These are phyloP conservation scores for Stemphylium vesicarium DNA, from an alignment of 2,329 filamentous ascomycete species.

Conservation along the genomic window DNA sequence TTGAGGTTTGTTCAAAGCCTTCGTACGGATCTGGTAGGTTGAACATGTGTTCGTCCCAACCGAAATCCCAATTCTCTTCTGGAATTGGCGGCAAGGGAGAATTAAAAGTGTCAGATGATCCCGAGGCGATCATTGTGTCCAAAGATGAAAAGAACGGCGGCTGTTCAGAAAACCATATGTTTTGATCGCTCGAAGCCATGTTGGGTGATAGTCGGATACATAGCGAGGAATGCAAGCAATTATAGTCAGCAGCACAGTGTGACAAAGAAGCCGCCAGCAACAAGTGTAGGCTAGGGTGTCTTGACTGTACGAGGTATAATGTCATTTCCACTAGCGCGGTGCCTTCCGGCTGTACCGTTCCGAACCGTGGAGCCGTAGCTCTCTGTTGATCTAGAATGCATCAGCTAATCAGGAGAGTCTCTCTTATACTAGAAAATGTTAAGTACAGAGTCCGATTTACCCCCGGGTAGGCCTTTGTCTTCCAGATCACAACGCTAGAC, in stretches of 20 bases:
- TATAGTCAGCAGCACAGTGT: neutral
- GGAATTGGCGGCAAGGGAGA: neutral
- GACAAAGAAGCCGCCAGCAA: constrained; percentile 4
- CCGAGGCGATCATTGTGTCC: neutral
- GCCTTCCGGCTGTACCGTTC: neutral
- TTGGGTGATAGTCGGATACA: neutral
- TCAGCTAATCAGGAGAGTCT: neutral
- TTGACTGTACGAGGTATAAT: neutral
- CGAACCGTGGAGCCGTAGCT: neutral
- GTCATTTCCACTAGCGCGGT: neutral
- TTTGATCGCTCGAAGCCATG: neutral
- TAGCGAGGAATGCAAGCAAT: neutral
- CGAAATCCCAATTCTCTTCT: constrained; percentile 2
- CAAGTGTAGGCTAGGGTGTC: neutral
- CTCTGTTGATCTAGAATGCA: neutral
- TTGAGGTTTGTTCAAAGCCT: neutral
- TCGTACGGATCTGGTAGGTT: neutral
- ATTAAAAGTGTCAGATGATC: neutral
- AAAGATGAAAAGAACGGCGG: neutral
- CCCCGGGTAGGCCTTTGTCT: neutral
- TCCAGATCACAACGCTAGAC: neutral
- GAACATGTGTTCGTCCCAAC: neutral
- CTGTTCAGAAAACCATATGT: neutral
- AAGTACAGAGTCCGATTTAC: neutral
- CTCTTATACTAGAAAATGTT: neutral